Percentiles rank a stretch among this genome's conserved stretches.
Evolutionary conservation across 352 stramenopile species (phyloP).

Genomic region (Globisporangium splendens): DNA sequence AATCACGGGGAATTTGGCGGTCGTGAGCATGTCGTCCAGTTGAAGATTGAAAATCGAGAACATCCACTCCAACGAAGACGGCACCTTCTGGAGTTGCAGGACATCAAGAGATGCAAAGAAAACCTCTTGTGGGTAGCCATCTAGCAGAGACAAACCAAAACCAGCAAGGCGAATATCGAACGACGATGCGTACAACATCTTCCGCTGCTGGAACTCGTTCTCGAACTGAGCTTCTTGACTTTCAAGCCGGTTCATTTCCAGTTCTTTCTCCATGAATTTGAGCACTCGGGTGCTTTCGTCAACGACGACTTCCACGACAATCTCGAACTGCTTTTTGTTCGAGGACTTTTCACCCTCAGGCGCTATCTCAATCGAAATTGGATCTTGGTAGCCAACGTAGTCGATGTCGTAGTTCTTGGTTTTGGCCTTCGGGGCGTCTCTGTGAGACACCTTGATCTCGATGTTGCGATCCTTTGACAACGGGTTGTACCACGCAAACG

Average conservation of each 20-base stretch:
- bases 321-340: conserved; percentile 30
- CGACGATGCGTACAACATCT: conserved; percentile 78
- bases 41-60: conserved; percentile 80
- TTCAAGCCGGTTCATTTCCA: conserved; percentile 69
- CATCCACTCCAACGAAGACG: conserved; percentile 68
- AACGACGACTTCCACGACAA: conserved; percentile 77
- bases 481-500: conserved; percentile 84
- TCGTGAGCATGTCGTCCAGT: conserved; percentile 83
- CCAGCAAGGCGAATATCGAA: conserved; percentile 79
- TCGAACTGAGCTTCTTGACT: conserved; percentile 62
- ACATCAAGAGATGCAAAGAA: conserved; percentile 80
- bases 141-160: conserved; percentile 73
- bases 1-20: conserved; percentile 80
- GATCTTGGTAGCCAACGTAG: conserved; percentile 72
- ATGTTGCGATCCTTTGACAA: conserved; percentile 82
- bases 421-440: conserved; percentile 47
- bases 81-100: conserved; percentile 66
- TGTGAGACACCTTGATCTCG: conserved; percentile 57
- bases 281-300: conserved; percentile 78
- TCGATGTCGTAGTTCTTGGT: conserved; percentile 83
- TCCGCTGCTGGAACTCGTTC: conserved; percentile 70
- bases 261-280: conserved; percentile 76
- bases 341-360: conserved; percentile 25
- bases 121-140: conserved; percentile 78
- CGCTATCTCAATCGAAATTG: conserved; percentile 53